A percentile compares a stretch with the other conserved stretches of the same genome.
phyloP scores from a whole-genome alignment of 225 moss, liverwort and hornwort genomes.

The Pleurozium schreberi region DNA sequence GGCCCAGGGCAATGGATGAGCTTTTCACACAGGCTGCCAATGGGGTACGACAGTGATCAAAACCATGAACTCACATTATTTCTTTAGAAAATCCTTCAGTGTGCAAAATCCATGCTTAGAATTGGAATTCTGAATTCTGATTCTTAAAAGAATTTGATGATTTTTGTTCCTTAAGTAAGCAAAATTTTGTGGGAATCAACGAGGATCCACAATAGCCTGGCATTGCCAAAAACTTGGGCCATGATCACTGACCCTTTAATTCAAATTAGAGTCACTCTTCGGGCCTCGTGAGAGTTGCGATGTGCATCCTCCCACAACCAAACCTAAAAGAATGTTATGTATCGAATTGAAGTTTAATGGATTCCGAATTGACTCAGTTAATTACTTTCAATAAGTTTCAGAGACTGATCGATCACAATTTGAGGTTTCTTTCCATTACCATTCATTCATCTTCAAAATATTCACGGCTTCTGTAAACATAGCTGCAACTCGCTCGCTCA shows the following conservation, averaged over 20 bases:
- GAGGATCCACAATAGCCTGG: neutral
- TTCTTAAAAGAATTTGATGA: neutral
- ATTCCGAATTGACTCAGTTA: neutral
- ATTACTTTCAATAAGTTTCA: neutral
- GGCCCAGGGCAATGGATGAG: neutral
- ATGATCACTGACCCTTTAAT: neutral
- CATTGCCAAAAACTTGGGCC: neutral
- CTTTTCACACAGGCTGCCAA: neutral
- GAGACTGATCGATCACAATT: neutral
- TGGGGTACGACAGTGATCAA: neutral
- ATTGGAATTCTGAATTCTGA: neutral
- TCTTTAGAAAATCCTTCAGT: neutral
- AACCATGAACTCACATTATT: neutral
- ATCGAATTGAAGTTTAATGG: neutral
- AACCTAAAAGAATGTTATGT: neutral
- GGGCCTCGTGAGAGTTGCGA: neutral
- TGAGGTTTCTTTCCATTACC: neutral
- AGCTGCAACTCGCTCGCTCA: neutral
- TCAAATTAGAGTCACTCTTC: neutral
- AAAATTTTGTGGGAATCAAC: neutral
- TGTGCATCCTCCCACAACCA: neutral
- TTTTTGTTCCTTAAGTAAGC: neutral
- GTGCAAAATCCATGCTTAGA: neutral
- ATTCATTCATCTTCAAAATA: neutral
- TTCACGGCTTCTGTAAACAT: neutral